Conservation (phyloP, 495 filamentous ascomycete genomes). For the Tirmania nivea region DNA sequence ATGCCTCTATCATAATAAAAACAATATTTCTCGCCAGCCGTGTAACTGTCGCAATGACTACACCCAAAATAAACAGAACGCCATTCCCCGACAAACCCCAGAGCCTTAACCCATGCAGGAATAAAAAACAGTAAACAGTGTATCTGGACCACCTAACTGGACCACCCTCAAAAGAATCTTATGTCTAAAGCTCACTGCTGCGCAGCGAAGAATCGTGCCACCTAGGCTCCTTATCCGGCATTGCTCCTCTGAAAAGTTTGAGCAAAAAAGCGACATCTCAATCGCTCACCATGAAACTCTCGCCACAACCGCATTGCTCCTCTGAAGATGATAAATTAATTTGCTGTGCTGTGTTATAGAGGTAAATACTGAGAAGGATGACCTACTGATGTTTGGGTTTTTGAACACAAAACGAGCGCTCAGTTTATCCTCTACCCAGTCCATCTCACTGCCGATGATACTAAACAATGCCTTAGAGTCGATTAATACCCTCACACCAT, state of each 20-base stretch:
- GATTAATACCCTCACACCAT: slow-evolving; percentile 85
- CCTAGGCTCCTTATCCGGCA: no score
- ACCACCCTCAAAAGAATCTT: no score
- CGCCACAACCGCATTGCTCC: slow-evolving; percentile 91
- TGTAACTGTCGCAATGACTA: no score
- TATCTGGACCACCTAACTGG: not conserved
- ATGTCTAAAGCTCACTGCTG: no score
- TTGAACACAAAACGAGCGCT: slow-evolving; percentile 76
- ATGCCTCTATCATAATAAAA: no score
- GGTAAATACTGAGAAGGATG: not conserved
- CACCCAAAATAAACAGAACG: no score
- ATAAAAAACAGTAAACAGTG: not conserved
- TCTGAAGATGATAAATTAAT: slow-evolving; percentile 29
- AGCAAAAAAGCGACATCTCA: not conserved
- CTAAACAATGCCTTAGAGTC: slow-evolving; percentile 94
- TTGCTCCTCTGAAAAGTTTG: no score
- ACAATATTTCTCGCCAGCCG: no score
- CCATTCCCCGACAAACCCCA: no score
- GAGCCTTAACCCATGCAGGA: not conserved
- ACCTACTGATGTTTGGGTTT: slow-evolving; percentile 96
- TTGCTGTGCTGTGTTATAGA: not conserved
- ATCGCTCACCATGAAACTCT: slow-evolving; percentile 72
- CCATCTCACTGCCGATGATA: slow-evolving; percentile 98
- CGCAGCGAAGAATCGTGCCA: no score
- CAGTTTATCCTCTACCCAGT: slow-evolving; percentile 91